A percentile compares a stretch with the other conserved stretches of the same genome.
Conservation (phyloP, 805 yeast genomes). For the Sugiyamaella smithiae region DNA sequence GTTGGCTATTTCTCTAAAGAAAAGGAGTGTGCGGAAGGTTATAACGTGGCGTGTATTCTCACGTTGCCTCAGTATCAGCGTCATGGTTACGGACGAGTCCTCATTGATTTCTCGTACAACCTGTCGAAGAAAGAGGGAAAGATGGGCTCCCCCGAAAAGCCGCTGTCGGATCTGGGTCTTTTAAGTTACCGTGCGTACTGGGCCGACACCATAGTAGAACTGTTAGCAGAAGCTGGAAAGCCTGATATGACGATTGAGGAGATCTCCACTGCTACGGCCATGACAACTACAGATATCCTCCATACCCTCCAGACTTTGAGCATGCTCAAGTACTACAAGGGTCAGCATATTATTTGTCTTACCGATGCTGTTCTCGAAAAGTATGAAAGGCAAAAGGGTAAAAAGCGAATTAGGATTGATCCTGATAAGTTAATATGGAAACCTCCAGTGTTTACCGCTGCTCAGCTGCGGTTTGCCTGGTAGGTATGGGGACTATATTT, state of each 20-base stretch:
- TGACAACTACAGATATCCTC: slow-evolving; percentile 94
- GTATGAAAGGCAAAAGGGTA: slow-evolving; percentile 67
- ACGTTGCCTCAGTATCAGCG: slow-evolving; percentile 96
- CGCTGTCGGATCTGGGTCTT: slow-evolving; percentile 90
- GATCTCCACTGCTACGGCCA: slow-evolving; percentile 77
- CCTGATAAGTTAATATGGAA: slow-evolving; percentile 78
- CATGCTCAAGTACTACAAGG: slow-evolving; percentile 87
- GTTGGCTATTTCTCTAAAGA: slow-evolving; percentile 97
- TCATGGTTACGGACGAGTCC: slow-evolving; percentile 86
- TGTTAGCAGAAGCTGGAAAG: slow-evolving; percentile 66
- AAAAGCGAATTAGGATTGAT: slow-evolving; percentile 72
- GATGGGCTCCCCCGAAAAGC: slow-evolving; percentile 96
- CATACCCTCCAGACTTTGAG: slow-evolving; percentile 91
- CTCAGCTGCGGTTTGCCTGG: slow-evolving; percentile 96
- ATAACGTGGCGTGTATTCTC: slow-evolving; percentile 95
- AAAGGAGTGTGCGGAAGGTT: slow-evolving; percentile 91
- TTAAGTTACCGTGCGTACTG: slow-evolving; percentile 93
- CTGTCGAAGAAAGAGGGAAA: slow-evolving; percentile 84
- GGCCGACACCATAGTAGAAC: slow-evolving; percentile 82
- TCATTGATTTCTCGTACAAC: slow-evolving; percentile 92
- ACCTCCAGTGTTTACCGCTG: slow-evolving; percentile 92
- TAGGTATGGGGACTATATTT: slow-evolving; percentile 30
- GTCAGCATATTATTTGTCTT: slow-evolving; percentile 85
- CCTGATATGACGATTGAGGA: slow-evolving; percentile 80
- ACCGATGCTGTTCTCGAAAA: slow-evolving; percentile 78